Conservation (phyloP, 75 land plant species). For the Gnetum montanum region DNA sequence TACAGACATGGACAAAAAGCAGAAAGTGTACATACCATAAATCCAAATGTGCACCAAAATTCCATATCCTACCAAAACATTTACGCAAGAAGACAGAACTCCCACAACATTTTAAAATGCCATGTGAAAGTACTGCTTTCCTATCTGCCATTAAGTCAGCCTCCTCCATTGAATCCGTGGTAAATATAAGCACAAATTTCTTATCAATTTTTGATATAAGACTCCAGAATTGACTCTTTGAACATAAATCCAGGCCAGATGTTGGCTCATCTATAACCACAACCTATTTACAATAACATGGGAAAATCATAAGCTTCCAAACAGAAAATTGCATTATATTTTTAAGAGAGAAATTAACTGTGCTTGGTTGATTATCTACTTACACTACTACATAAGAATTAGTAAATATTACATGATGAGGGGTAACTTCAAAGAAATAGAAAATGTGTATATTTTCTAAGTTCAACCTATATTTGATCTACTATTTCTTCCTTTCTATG, state of each 20-base stretch:
- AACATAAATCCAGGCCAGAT: slow-evolving; percentile 10
- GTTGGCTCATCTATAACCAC: slow-evolving; percentile 25
- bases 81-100: slow-evolving; percentile 26
- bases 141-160: slow-evolving; percentile 28
- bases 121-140: slow-evolving; percentile 21
- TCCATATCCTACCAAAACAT: slow-evolving; percentile 11
- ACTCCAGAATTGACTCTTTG: slow-evolving; percentile 22
- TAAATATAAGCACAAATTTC: slow-evolving; percentile 14
- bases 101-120: slow-evolving; percentile 27
- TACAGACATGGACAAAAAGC: not conserved
- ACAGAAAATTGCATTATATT: too few relatives aligned
- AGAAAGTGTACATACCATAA: not conserved
- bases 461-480: too few relatives aligned
- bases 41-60: not conserved
- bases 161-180: slow-evolving; percentile 27
- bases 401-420: too few relatives aligned
- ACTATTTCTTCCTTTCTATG: too few relatives aligned
- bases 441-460: too few relatives aligned
- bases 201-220: slow-evolving; percentile 21
- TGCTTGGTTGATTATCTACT: too few relatives aligned
- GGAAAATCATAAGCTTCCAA: too few relatives aligned
- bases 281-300: slow-evolving; percentile 18
- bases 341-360: too few relatives aligned
- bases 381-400: too few relatives aligned
- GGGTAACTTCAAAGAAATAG: too few relatives aligned